Evolutionary conservation across 441 rosid species (phyloP).

Genomic region (Euphorbia schlechtendalii): DNA sequence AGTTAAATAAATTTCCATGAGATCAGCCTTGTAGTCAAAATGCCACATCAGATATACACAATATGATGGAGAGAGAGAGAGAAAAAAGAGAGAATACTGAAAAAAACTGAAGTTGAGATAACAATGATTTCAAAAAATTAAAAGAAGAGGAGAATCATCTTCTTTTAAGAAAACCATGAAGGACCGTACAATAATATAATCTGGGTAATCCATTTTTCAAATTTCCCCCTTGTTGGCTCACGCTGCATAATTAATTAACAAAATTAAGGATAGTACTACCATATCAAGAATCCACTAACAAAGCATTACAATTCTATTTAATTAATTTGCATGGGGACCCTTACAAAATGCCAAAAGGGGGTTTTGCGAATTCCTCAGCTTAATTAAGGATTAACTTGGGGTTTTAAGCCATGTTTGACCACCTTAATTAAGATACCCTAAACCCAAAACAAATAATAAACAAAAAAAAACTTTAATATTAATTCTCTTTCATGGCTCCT

Average conservation of each 20-base stretch:
- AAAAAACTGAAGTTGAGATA: slow-evolving; percentile 3
- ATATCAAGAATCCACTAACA: slow-evolving; percentile 27
- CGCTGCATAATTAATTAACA: not conserved
- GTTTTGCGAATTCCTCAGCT: not conserved
- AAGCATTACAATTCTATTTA: slow-evolving; percentile 18
- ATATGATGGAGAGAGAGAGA: not conserved
- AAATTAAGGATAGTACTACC: slow-evolving; percentile 18
- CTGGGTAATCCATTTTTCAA: slow-evolving; percentile 19
- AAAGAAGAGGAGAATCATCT: slow-evolving; percentile 44
- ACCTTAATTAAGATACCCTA: slow-evolving; percentile 17
- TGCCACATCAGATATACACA: not conserved
- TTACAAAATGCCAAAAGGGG: slow-evolving; percentile 36
- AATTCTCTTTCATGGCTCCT: slow-evolving; percentile 17
- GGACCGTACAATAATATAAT: slow-evolving; percentile 38
- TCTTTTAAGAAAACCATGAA: slow-evolving; percentile 71
- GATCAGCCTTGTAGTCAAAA: not conserved
- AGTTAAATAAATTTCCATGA: not conserved
- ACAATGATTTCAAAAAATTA: slow-evolving; percentile 31
- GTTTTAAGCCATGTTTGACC: slow-evolving; percentile 17
- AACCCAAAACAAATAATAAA: slow-evolving; percentile 20
- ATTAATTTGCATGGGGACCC: slow-evolving; percentile 25
- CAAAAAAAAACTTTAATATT: slow-evolving; percentile 5
- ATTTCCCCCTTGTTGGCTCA: slow-evolving; percentile 13
- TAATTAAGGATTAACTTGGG: slow-evolving; percentile 7
- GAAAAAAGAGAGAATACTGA: not conserved